Percentiles rank a stretch among this genome's conserved stretches.
These are phyloP conservation scores for Asterella californica DNA, from an alignment of 225 moss, liverwort and hornwort genomes.

Conservation along the genomic window DNA sequence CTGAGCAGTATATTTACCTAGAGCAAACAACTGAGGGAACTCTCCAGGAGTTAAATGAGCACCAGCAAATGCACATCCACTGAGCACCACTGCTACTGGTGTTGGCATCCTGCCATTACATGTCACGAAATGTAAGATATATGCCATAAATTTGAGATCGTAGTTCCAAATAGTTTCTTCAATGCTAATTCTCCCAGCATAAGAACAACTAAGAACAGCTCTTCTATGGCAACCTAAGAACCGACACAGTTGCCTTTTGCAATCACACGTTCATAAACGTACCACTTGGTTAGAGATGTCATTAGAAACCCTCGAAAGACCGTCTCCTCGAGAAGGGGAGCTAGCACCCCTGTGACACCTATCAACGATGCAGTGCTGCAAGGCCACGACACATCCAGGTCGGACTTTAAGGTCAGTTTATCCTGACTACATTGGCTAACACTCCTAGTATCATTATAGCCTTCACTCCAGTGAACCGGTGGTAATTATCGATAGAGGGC, in stretches of 20 bases:
- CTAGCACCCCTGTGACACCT: slow-evolving; percentile 81
- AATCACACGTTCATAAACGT: slow-evolving; percentile 13
- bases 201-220: not conserved
- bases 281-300: slow-evolving; percentile 98
- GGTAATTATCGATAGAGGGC: too few relatives aligned
- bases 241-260: not conserved
- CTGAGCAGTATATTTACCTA: slow-evolving; percentile 43
- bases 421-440: too few relatives aligned
- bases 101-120: slow-evolving; percentile 68
- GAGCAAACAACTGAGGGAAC: slow-evolving; percentile 85
- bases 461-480: too few relatives aligned
- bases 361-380: slow-evolving; percentile 84
- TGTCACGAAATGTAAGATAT: not conserved
- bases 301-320: slow-evolving; percentile 90
- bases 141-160: not conserved
- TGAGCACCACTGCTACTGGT: slow-evolving; percentile 75
- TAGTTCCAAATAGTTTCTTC: not conserved
- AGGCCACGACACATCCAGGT: slow-evolving; percentile 2
- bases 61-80: slow-evolving; percentile 76
- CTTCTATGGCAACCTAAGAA: too few relatives aligned
- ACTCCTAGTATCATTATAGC: too few relatives aligned
- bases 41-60: slow-evolving; percentile 94
- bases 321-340: slow-evolving; percentile 90
- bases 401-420: too few relatives aligned
- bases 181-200: not conserved